Conservation (phyloP, 768 basidiomycete genomes). For the Mycena sanguinolenta region DNA sequence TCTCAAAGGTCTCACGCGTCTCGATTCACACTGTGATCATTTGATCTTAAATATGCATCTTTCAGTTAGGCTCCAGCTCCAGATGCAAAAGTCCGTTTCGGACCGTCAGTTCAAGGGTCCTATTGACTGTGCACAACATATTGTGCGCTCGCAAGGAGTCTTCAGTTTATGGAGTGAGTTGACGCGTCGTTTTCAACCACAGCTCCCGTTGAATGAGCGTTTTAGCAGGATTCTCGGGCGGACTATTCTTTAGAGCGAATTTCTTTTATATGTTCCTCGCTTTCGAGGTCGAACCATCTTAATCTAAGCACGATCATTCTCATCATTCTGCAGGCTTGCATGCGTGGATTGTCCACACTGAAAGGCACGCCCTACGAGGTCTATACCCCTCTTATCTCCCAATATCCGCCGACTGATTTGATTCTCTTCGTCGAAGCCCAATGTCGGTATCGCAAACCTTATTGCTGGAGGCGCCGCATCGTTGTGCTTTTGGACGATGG, state of each 20-base stretch:
- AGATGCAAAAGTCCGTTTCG: slow-evolving; percentile 62
- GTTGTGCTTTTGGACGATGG: slow-evolving; percentile 77
- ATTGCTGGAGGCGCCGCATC: slow-evolving; percentile 73
- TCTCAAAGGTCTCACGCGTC: slow-evolving; percentile 68
- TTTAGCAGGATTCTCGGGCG: slow-evolving; percentile 77
- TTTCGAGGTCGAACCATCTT: slow-evolving; percentile 62
- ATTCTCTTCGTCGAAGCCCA: slow-evolving; percentile 57
- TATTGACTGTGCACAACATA: slow-evolving; percentile 75
- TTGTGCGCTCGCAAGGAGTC: slow-evolving; percentile 72
- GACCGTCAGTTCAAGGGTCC: slow-evolving; percentile 75
- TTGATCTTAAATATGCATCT: slow-evolving; percentile 21
- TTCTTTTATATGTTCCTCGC: slow-evolving; percentile 87
- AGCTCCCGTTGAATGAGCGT: neutral
- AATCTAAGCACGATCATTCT: slow-evolving; percentile 35
- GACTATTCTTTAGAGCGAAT: slow-evolving; percentile 78
- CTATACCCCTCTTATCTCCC: slow-evolving; percentile 21
- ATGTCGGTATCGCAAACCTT: slow-evolving; percentile 72
- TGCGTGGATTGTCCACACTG: slow-evolving; percentile 69
- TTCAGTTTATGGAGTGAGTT: slow-evolving; percentile 68
- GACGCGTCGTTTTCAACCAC: neutral
- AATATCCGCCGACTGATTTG: slow-evolving; percentile 5
- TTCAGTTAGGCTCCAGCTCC: slow-evolving; percentile 77
- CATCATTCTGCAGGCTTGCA: slow-evolving; percentile 59
- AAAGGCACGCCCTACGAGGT: slow-evolving; percentile 75
- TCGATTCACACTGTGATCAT: neutral